Conservation (phyloP, 441 rosid genomes). For the Euphorbia schlechtendalii region DNA sequence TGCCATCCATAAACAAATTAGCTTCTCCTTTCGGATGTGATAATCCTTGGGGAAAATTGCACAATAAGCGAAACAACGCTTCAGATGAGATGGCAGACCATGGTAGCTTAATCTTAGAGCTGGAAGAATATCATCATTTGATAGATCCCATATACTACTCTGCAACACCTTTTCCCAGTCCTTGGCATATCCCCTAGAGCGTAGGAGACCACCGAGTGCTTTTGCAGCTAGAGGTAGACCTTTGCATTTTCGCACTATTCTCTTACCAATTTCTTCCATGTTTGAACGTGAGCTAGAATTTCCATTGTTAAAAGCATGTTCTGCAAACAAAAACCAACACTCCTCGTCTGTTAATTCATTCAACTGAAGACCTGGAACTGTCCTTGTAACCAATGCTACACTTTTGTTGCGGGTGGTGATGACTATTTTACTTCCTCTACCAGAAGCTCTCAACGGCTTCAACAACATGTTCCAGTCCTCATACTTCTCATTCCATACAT, state of each 20-base stretch:
- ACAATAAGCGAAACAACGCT: conserved; percentile 18
- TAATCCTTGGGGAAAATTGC: conserved; percentile 21
- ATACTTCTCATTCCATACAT: conserved; percentile 30
- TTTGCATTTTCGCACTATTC: conserved; percentile 16
- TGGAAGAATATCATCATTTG: conserved; percentile 15
- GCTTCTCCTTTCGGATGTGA: conserved; percentile 7
- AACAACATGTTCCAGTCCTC: conserved; percentile 24
- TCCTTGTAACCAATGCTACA: conserved; percentile 20
- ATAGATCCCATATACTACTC: conserved; percentile 15
- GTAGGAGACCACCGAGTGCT: conserved; percentile 12
- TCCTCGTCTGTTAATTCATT: conserved; percentile 16
- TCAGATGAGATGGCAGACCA: conserved; percentile 16
- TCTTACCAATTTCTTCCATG: conserved; percentile 20
- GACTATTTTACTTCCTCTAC: conserved; percentile 24
- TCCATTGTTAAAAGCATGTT: conserved; percentile 19
- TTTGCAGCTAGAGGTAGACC: conserved; percentile 18
- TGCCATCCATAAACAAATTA: conserved; percentile 19
- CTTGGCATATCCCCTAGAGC: neutral
- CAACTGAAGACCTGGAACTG: conserved; percentile 15
- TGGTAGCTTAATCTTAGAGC: conserved; percentile 17
- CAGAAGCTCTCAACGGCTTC: conserved; percentile 17
- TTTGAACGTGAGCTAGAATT: neutral
- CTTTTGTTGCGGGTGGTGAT: conserved; percentile 23
- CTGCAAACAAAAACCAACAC: conserved; percentile 23
- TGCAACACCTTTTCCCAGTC: conserved; percentile 14